These are phyloP conservation scores for Sophora flavescens DNA, from an alignment of 306 rosid species.

Conservation along the genomic window DNA sequence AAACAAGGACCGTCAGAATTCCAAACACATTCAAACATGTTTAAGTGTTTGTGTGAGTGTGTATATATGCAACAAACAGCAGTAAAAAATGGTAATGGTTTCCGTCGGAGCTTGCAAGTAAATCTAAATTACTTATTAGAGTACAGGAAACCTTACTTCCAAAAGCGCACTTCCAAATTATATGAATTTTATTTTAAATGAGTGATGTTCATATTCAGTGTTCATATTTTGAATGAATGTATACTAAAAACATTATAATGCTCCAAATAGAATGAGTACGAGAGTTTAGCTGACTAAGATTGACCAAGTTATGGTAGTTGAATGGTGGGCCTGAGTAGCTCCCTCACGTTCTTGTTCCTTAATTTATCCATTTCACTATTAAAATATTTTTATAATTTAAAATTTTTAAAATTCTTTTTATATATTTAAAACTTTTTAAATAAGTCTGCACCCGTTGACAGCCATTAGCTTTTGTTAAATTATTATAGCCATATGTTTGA, in stretches of 20 bases:
- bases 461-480: too few species aligned
- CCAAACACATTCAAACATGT: background rate
- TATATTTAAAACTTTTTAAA: too few species aligned
- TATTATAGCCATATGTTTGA: too few species aligned
- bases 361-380: background rate
- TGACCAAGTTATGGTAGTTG: slow-evolving; percentile 35
- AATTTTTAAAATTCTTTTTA: too few species aligned
- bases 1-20: background rate
- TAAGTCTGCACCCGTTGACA: too few species aligned
- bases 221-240: too few species aligned
- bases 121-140: background rate
- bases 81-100: background rate
- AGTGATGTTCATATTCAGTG: too few species aligned
- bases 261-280: slow-evolving; percentile 41
- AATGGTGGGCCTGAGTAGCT: slow-evolving; percentile 53
- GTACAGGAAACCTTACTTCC: background rate
- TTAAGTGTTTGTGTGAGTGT: background rate
- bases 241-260: slow-evolving; percentile 48
- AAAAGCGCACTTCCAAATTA: background rate
- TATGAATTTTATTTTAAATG: too few species aligned
- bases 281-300: slow-evolving; percentile 50
- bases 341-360: slow-evolving; percentile 8
- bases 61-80: background rate
- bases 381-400: background rate
- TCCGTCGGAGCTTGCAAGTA: background rate